Evolutionary conservation across 2,329 filamentous ascomycete genomes (phyloP), one percentile per base, ranked within the genome.

Genomic region (Cladosporium sp.): DNA sequence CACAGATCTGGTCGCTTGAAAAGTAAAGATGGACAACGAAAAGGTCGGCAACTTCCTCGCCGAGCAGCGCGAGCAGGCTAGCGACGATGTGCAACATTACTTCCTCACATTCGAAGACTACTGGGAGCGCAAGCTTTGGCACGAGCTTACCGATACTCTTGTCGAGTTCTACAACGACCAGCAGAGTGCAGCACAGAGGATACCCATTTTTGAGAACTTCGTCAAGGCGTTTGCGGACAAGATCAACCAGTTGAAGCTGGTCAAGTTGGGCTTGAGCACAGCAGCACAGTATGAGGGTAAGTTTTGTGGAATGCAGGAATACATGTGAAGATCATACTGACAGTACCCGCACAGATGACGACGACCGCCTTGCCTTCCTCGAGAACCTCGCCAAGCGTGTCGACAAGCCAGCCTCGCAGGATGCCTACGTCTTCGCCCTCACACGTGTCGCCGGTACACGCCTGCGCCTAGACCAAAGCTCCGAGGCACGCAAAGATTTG

Each of bases 121-220:
- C 71, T 99, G 94, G 94, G 94, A 99, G 80, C 87, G 93, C 69
- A 97, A 97, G 79, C 83, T 99, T 77, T 99, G 94, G 94, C 94
- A 99, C 79, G 92, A 99, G 78, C 88, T 99, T 65, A 99, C 94
- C 35, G 89, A 96, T 71, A 81, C 87, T 54, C 83, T 99, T 57
- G 80, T 96, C 66, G 83, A 89, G 65, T 97, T 93, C 83, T 99
- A 97, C 79, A 86, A 87, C 69, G 78, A 90, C 67, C 83, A 89
- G 44, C 84, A 87, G 71, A 97, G 92, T 75, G 88, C 86, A 57
- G 81, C 85, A 58, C 91, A 96, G 78, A 88, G 93, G 70, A 83
- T 99, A 78, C 80, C 86, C 60, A 88, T 99, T 75, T 99, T 94
- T 82, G 91, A 94, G 77, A 86, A 86, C 68, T 99, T 99, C 79